A percentile compares a stretch with the other conserved stretches of the same genome.
Evolutionary conservation across 768 basidiomycete species (phyloP).

Genomic region (Tubosaeta brunneosetosa): DNA sequence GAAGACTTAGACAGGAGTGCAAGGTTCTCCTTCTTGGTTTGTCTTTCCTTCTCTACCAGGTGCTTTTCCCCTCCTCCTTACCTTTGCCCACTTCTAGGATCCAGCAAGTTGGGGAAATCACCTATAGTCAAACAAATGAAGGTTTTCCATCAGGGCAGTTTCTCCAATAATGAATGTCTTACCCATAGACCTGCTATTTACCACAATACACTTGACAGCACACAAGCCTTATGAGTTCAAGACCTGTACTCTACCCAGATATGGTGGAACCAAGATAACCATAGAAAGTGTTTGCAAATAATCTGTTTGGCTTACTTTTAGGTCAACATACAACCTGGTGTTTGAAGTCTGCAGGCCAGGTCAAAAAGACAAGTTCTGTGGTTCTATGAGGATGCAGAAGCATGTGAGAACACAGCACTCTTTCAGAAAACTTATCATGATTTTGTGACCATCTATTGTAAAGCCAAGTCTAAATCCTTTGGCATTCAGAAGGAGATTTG

Average conservation of each 20-base stretch:
- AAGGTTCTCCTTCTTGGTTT: constrained; percentile 85
- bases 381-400: background rate
- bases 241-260: constrained; percentile 6
- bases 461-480: background rate
- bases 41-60: constrained; percentile 25
- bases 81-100: too few relatives aligned
- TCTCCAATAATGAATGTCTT: too few relatives aligned
- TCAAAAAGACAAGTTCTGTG: constrained; percentile 8
- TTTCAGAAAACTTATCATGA: constrained; percentile 3
- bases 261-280: background rate
- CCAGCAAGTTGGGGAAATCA: too few relatives aligned
- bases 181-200: too few relatives aligned
- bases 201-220: too few relatives aligned
- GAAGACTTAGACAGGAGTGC: constrained; percentile 71
- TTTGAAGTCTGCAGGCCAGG: constrained; percentile 1
- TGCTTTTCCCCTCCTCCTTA: too few relatives aligned
- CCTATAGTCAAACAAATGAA: too few relatives aligned
- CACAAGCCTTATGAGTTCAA: constrained; percentile 7
- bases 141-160: too few relatives aligned
- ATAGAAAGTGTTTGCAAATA: background rate
- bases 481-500: constrained; percentile 1
- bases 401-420: background rate
- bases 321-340: constrained; percentile 1
- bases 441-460: background rate
- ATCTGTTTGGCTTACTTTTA: background rate